Conservation (phyloP, 495 filamentous ascomycete species). For the Cercophora samala region DNA sequence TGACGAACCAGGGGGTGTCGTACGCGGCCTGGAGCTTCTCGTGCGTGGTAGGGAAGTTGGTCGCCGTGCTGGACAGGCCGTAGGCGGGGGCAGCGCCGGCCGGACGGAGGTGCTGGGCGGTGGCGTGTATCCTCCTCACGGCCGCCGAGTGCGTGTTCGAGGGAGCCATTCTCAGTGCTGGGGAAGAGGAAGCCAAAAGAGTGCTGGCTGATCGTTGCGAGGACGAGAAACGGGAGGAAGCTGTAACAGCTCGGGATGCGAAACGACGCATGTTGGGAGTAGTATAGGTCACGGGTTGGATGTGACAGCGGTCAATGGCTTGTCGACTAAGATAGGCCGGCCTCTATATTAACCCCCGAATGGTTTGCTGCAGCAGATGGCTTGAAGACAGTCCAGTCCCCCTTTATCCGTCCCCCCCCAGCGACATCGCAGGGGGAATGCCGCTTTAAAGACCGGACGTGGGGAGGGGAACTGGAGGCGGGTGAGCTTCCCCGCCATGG, state of each 20-base stretch:
- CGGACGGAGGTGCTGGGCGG: constrained; percentile 55
- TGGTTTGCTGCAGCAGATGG: not conserved
- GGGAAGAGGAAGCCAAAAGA: constrained; percentile 25
- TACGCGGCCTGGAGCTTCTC: constrained; percentile 67
- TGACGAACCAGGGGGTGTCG: constrained; percentile 85
- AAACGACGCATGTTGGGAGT: constrained; percentile 42
- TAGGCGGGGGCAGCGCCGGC: constrained; percentile 28
- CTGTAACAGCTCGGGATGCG: constrained; percentile 31
- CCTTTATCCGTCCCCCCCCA: constrained; percentile 20
- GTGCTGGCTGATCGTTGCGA: constrained; percentile 11
- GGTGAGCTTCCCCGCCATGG: not conserved
- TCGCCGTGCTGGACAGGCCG: constrained; percentile 58
- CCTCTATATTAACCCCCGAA: constrained; percentile 14
- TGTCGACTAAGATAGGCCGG: not conserved
- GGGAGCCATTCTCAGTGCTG: constrained; percentile 37
- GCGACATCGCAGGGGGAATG: constrained; percentile 10
- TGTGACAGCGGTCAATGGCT: constrained; percentile 6
- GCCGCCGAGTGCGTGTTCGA: constrained; percentile 31
- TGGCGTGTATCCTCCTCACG: constrained; percentile 54
- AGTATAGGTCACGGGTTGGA: not conserved
- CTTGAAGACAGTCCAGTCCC: not conserved
- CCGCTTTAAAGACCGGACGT: constrained; percentile 5
- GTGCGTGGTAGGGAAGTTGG: constrained; percentile 78
- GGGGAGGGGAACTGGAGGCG: constrained; percentile 17
- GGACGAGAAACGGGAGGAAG: constrained; percentile 23